A percentile compares a stretch with the other conserved stretches of the same genome.
phyloP scores from a whole-genome alignment of 2,329 filamentous ascomycete species.

The Aspergillus novoparasiticus region DNA sequence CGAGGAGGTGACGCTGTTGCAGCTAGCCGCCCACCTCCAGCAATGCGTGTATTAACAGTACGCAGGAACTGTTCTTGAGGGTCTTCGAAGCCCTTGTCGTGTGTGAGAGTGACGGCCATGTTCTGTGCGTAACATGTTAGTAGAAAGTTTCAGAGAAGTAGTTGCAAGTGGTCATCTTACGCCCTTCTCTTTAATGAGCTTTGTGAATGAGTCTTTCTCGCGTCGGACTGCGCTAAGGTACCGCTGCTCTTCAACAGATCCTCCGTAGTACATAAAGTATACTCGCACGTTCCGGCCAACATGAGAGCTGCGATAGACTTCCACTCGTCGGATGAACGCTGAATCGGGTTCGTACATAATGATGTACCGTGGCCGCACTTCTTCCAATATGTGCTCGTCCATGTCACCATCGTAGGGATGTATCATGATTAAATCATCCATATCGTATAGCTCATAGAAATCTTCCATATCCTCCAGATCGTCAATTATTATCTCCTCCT shows the following conservation, averaged over 20 bases:
- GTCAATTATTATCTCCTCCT: slow-evolving; percentile 69
- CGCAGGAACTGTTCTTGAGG: slow-evolving; percentile 90
- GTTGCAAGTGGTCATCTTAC: slow-evolving; percentile 37
- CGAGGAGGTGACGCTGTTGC: slow-evolving; percentile 86
- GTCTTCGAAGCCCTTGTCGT: slow-evolving; percentile 72
- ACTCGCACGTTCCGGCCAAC: slow-evolving; percentile 84
- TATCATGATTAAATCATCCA: slow-evolving; percentile 83
- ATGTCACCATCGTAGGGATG: slow-evolving; percentile 95
- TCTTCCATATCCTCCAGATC: slow-evolving; percentile 89
- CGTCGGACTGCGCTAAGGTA: slow-evolving; percentile 87
- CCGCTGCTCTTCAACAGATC: slow-evolving; percentile 91
- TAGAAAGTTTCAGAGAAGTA: slow-evolving; percentile 1
- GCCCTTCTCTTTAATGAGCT: slow-evolving; percentile 89
- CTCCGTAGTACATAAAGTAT: slow-evolving; percentile 96
- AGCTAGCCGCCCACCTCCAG: slow-evolving; percentile 80
- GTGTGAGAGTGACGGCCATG: slow-evolving; percentile 86
- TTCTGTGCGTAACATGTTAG: slow-evolving; percentile 43
- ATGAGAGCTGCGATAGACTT: slow-evolving; percentile 95
- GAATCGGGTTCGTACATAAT: slow-evolving; percentile 99
- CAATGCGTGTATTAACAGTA: slow-evolving; percentile 95
- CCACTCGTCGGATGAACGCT: slow-evolving; percentile 88
- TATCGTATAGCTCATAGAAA: slow-evolving; percentile 87
- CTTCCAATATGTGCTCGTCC: slow-evolving; percentile 95
- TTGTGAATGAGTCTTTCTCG: slow-evolving; percentile 95
- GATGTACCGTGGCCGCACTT: slow-evolving; percentile 88